phyloP scores from a whole-genome alignment of 495 filamentous ascomycete species.

The Lophium mytilinum region DNA sequence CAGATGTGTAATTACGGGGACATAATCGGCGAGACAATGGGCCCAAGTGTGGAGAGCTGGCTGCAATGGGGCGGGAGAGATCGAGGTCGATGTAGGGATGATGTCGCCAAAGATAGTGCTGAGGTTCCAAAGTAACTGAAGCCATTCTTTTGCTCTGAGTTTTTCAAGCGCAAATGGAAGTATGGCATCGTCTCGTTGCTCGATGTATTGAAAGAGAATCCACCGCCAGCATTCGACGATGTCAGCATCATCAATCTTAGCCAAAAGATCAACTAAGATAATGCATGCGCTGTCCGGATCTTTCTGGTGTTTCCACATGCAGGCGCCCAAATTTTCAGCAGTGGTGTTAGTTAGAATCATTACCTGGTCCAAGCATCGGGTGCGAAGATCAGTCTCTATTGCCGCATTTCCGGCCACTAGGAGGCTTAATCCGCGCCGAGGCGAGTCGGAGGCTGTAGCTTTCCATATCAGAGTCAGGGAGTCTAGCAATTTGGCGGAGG shows the following conservation, averaged over 20 bases:
- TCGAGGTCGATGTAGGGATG: not conserved
- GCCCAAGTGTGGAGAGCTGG: slow-evolving; percentile 8
- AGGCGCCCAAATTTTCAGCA: not conserved
- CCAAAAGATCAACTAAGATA: slow-evolving; percentile 10
- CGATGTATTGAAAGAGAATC: slow-evolving; percentile 11
- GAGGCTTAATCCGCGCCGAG: slow-evolving; percentile 6
- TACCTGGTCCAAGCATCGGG: slow-evolving; percentile 4
- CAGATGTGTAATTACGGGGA: slow-evolving; percentile 7
- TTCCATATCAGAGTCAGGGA: slow-evolving; percentile 9
- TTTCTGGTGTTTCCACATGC: not conserved
- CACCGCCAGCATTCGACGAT: slow-evolving; percentile 5
- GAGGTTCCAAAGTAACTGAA: slow-evolving; percentile 11
- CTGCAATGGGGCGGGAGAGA: not conserved
- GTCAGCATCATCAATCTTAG: not conserved
- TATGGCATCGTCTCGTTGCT: not conserved
- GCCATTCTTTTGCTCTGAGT: slow-evolving; percentile 6
- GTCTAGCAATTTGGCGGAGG: not conserved
- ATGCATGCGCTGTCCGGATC: slow-evolving; percentile 7
- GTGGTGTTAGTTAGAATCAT: not conserved
- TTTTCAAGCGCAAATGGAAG: slow-evolving; percentile 5
- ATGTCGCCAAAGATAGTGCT: slow-evolving; percentile 11
- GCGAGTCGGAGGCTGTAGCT: not conserved
- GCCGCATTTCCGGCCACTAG: not conserved
- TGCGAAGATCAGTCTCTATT: slow-evolving; percentile 2
- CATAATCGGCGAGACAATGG: slow-evolving; percentile 5